Evolutionary conservation across 352 stramenopile species (phyloP).

Genomic region (Phytophthora macrochlamydospora): DNA sequence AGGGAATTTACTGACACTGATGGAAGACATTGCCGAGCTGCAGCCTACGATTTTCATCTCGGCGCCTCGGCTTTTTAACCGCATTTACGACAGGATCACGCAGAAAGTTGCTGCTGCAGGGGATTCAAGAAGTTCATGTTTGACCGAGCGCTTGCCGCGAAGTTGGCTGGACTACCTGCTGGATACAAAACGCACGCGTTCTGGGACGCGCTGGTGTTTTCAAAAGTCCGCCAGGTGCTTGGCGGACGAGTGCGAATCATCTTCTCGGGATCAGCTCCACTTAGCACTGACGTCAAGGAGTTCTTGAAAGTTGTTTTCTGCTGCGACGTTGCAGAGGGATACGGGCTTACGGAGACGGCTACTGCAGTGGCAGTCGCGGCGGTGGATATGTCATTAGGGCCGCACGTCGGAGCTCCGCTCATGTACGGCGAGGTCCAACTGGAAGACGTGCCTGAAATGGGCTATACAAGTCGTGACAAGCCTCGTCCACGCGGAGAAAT

Average conservation of each 20-base stretch:
- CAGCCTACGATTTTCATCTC: constrained; percentile 91
- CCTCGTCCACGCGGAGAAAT: constrained; percentile 56
- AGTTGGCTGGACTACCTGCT: constrained; percentile 35
- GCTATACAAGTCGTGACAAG: constrained; percentile 84
- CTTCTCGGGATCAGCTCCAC: constrained; percentile 92
- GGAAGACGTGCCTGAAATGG: constrained; percentile 95
- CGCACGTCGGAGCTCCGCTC: constrained; percentile 91
- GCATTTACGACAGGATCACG: constrained; percentile 95
- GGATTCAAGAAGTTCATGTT: constrained; percentile 54
- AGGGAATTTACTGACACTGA: constrained; percentile 86
- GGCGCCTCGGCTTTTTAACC: constrained; percentile 94
- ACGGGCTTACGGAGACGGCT: constrained; percentile 93
- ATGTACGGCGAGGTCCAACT: constrained; percentile 89
- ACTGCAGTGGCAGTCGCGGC: constrained; percentile 72
- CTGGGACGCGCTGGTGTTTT: constrained; percentile 94
- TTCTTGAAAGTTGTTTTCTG: constrained; percentile 93
- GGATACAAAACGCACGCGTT: constrained; percentile 54
- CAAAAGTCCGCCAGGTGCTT: constrained; percentile 88
- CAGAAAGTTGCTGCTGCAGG: constrained; percentile 47
- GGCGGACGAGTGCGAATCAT: constrained; percentile 89
- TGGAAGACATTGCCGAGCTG: constrained; percentile 93
- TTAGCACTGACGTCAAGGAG: constrained; percentile 90
- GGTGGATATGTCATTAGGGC: constrained; percentile 43
- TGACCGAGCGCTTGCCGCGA: constrained; percentile 40
- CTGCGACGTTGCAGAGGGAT: constrained; percentile 90